A percentile compares a stretch with the other conserved stretches of the same genome.
Conservation (phyloP, 2,329 filamentous ascomycete species). For the Tolypocladium capitatum region DNA sequence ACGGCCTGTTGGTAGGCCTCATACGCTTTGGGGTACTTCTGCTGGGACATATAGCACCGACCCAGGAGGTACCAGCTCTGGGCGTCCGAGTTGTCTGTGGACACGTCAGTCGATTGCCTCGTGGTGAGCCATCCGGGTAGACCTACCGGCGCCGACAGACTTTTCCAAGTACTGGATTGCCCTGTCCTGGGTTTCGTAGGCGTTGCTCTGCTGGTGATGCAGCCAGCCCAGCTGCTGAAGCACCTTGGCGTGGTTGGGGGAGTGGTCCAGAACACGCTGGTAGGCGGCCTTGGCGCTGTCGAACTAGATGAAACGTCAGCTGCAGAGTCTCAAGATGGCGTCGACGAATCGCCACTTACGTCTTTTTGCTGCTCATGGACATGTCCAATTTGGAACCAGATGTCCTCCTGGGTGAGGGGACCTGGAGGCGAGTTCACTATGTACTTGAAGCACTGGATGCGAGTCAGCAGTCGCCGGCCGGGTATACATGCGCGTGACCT, state of each 20-base stretch:
- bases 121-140: too few species aligned
- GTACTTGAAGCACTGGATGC: constrained; percentile 80
- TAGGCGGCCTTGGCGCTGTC: constrained; percentile 89
- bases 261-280: constrained; percentile 80
- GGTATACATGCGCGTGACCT: constrained; percentile 10
- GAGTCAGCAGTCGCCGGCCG: background rate
- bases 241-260: constrained; percentile 94
- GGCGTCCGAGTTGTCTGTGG: constrained; percentile 75
- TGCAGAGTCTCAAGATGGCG: constrained; percentile 11
- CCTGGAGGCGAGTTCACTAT: constrained; percentile 88
- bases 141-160: constrained; percentile 78
- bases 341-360: constrained; percentile 43
- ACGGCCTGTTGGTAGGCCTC: constrained; percentile 98
- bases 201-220: constrained; percentile 89
- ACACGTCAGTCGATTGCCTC: constrained; percentile 12
- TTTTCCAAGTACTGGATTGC: constrained; percentile 97
- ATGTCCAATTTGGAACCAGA: constrained; percentile 99
- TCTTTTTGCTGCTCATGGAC: constrained; percentile 99
- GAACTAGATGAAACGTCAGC: constrained; percentile 47
- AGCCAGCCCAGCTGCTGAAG: constrained; percentile 96
- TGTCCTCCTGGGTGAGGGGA: constrained; percentile 90
- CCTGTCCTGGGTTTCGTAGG: constrained; percentile 83
- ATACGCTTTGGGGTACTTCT: constrained; percentile 97
- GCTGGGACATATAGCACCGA: constrained; percentile 97
- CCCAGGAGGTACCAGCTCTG: constrained; percentile 98